Base-by-base conservation (phyloP, 495 filamentous ascomycete genomes). In the Penicillium lagena region DNA sequence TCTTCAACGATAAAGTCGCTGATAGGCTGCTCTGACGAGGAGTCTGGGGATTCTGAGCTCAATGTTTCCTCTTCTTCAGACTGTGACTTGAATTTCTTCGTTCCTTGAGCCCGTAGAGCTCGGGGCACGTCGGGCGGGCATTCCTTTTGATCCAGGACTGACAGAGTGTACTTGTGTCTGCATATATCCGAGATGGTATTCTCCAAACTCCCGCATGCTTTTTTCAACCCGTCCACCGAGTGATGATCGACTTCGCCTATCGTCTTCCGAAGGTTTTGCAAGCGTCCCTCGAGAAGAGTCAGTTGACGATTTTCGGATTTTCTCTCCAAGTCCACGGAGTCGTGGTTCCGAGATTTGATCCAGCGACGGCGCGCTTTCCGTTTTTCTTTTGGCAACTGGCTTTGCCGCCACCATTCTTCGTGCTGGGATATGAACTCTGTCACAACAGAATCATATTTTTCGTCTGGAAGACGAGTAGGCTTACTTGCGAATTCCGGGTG, bases 291-390 rank as follows among this genome's bases (percentile, higher is more conserved):
- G 12, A 81, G 55, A 22, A 52, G 22, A 22, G 22, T 6, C 22
- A 34, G 2, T 62, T 40, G 15, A 74, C 49, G 2, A 62, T 43
- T n/a, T 46, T 37, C 9, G 46, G 35, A 10, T 50, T 27, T 8
- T n/a, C 64, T 64, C 30, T 60, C 55, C 6, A 51, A 52, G 39
- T 56, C 62, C n/a, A 43, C 48, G 15, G 40, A 57, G 37, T 54
- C 57, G 17, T 54, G 43, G n/a, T 54, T 58, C 46, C 56, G 75
- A 2, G 68, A 70, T 27, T 54, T 67, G 12, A 62, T 66, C 87
- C 90, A 95, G 11, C 83, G 47, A n/a, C 50, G 61, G 49, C 73
- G 78, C 0, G 84, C 83, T 38, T 72, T 76, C 10, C 43, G 49
- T 38, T 76, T 64, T 12, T 74, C 59, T 36, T 69, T 76, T 3